Conservation (phyloP, 352 stramenopile genomes). For the Globisporangium megalacanthum region DNA sequence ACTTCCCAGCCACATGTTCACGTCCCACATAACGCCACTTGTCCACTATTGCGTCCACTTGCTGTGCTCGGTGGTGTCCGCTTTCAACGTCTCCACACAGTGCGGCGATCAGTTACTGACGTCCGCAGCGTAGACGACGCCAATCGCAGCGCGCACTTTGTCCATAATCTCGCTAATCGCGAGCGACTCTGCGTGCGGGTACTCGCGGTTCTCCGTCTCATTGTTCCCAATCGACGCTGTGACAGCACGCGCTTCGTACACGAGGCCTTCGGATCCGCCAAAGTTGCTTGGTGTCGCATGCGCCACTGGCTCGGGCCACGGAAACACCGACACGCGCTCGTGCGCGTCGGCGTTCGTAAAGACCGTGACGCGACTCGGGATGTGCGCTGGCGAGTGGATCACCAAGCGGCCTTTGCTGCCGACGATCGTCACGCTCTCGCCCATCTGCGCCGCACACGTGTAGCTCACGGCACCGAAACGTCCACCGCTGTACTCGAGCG, state of each 20-base stretch:
- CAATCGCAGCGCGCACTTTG: constrained; percentile 52
- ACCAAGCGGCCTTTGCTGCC: constrained; percentile 64
- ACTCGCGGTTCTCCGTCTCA: no score
- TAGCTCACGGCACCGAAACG: constrained; percentile 56
- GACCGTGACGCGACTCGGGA: constrained; percentile 40
- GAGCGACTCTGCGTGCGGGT: no score
- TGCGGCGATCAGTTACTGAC: no score
- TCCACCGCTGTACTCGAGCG: constrained; percentile 40
- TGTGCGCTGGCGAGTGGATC: constrained; percentile 55
- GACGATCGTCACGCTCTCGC: constrained; percentile 71
- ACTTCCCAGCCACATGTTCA: no score
- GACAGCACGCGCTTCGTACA: constrained; percentile 76
- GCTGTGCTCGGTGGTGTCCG: no score
- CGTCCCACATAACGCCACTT: no score
- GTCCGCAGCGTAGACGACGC: constrained; percentile 49
- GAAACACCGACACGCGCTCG: constrained; percentile 35
- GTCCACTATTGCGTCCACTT: no score
- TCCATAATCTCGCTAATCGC: constrained; percentile 48
- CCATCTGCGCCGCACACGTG: constrained; percentile 44
- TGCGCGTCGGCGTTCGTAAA: constrained; percentile 22
- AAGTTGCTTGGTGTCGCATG: constrained; percentile 44
- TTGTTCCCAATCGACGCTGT: constrained; percentile 32
- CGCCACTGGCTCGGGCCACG: constrained; percentile 27
- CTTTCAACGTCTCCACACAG: no score
- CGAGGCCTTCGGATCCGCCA: constrained; percentile 61